A percentile compares a stretch with the other conserved stretches of the same genome.
Evolutionary conservation across 202 grass and related monocot genomes (phyloP).

Genomic region (Alloteropsis angusta): DNA sequence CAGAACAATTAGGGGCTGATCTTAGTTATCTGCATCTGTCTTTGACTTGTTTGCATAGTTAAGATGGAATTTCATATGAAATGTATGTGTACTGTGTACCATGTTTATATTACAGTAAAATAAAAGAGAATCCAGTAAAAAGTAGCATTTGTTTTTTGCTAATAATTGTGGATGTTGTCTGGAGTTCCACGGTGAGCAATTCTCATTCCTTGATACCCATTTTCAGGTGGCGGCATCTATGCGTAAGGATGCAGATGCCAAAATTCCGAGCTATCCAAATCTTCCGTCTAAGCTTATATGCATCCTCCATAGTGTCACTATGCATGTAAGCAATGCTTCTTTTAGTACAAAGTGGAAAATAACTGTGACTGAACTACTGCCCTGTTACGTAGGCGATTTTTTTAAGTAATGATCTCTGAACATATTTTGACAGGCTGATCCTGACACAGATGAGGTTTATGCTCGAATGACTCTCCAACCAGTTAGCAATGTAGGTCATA

Average conservation of each 20-base stretch:
- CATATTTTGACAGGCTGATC: slow-evolving; percentile 62
- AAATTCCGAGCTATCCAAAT: slow-evolving; percentile 84
- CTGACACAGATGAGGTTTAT: slow-evolving; percentile 88
- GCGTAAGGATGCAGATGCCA: slow-evolving; percentile 61
- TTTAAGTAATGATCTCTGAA: background rate
- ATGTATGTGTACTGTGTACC: background rate
- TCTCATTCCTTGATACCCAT: slow-evolving; percentile 28
- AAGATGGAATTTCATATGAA: background rate
- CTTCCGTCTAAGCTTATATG: slow-evolving; percentile 78
- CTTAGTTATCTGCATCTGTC: slow-evolving; percentile 2
- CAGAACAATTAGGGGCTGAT: background rate
- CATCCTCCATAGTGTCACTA: slow-evolving; percentile 63
- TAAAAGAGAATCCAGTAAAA: background rate
- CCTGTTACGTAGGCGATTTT: background rate
- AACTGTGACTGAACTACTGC: background rate
- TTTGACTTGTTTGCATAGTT: background rate
- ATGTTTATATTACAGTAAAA: background rate
- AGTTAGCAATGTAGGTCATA: slow-evolving; percentile 62
- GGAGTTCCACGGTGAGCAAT: background rate
- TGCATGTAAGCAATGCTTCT: slow-evolving; percentile 47
- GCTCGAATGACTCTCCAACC: slow-evolving; percentile 83
- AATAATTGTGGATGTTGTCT: slow-evolving; percentile 1
- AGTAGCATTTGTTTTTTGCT: slow-evolving; percentile 4
- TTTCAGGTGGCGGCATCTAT: slow-evolving; percentile 89
- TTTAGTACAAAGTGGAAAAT: slow-evolving; percentile 1